Conservation (phyloP, 345 rosid species). For the Dipteronia sinensis region DNA sequence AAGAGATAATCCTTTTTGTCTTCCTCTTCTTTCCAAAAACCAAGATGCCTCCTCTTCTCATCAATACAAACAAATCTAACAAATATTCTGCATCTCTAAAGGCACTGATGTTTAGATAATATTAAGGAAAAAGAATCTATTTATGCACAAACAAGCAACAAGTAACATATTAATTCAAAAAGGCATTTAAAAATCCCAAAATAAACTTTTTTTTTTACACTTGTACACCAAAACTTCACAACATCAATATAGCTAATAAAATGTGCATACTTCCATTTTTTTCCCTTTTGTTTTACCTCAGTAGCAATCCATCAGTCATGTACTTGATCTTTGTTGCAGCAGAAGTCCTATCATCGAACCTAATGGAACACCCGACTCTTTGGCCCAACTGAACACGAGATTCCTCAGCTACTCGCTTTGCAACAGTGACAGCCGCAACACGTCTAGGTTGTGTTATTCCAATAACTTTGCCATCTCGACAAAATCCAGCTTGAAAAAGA, state of each 20-base stretch:
- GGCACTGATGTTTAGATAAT: not conserved
- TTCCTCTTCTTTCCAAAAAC: too few relatives aligned
- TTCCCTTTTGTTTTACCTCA: conserved; percentile 48
- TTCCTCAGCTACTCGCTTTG: conserved; percentile 88
- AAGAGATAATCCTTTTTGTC: too few relatives aligned
- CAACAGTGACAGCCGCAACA: conserved; percentile 89
- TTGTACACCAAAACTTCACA: not conserved
- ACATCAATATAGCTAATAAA: not conserved
- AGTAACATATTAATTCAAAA: not conserved
- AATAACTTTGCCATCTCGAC: conserved; percentile 66
- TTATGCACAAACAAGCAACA: not conserved
- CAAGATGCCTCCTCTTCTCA: not conserved
- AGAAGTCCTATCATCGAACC: conserved; percentile 81
- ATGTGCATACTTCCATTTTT: not conserved
- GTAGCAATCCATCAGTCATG: conserved; percentile 88
- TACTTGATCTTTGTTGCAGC: conserved; percentile 73
- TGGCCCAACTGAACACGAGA: conserved; percentile 77
- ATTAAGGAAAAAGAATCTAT: not conserved
- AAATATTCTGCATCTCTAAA: not conserved
- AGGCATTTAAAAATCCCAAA: not conserved
- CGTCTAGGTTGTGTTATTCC: conserved; percentile 94
- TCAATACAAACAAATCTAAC: not conserved
- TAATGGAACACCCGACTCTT: conserved; percentile 80
- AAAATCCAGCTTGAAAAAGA: conserved; percentile 70
- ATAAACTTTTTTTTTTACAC: not conserved